Conservation (phyloP, 2,329 filamentous ascomycete species). For the Keithomyces neogunnii region DNA sequence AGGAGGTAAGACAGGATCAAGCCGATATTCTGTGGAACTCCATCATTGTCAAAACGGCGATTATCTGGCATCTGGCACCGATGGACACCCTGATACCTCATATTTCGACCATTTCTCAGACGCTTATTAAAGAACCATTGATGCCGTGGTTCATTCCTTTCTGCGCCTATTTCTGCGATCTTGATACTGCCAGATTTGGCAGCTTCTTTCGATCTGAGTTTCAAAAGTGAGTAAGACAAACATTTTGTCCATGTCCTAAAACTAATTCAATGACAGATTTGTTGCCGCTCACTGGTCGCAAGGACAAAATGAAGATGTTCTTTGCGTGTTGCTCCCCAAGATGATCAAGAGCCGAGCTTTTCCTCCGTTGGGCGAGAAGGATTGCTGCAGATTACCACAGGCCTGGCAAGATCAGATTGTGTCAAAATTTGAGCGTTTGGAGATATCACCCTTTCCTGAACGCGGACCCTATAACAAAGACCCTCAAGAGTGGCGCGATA, state of each 20-base stretch:
- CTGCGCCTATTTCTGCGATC: constrained; percentile 69
- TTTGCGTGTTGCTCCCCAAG: constrained; percentile 60
- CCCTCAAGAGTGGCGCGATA: constrained; percentile 51
- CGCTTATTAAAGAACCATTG: constrained; percentile 56
- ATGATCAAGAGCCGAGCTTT: constrained; percentile 51
- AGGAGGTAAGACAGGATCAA: constrained; percentile 25
- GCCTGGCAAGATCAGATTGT: constrained; percentile 68
- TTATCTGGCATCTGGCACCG: constrained; percentile 66
- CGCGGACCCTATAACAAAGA: constrained; percentile 54
- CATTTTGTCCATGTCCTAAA: neutral
- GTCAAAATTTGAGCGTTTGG: constrained; percentile 57
- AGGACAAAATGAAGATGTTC: constrained; percentile 53
- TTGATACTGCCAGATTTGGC: constrained; percentile 66
- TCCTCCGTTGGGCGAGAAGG: constrained; percentile 41
- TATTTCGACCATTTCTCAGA: constrained; percentile 56
- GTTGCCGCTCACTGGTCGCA: constrained; percentile 66
- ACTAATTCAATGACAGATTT: constrained; percentile 46
- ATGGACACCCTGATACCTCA: constrained; percentile 70
- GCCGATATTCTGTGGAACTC: constrained; percentile 45
- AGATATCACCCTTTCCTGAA: constrained; percentile 57
- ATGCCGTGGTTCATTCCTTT: constrained; percentile 74
- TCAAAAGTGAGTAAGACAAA: constrained; percentile 52
- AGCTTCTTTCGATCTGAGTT: constrained; percentile 73
- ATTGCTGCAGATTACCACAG: constrained; percentile 50
- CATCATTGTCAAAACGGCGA: constrained; percentile 49